A percentile compares a stretch with the other conserved stretches of the same genome.
Conservation (phyloP, 2,329 filamentous ascomycete genomes). For the Tolypocladium tundrense region DNA sequence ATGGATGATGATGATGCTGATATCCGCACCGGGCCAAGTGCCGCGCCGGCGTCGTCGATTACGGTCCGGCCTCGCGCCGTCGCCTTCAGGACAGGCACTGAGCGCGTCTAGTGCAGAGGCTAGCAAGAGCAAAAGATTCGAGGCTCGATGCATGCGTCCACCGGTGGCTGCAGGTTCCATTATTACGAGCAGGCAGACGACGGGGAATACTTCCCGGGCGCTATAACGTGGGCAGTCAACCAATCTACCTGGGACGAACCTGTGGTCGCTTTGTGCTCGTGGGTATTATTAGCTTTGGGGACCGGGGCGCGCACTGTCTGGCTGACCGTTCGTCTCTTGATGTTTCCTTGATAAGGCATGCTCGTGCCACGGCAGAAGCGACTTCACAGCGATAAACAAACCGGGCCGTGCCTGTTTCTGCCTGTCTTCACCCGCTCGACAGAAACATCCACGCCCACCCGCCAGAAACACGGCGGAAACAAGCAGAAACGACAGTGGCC, state of each 20-base stretch:
- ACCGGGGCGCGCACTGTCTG: background rate
- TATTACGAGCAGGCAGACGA: background rate
- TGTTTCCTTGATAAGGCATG: background rate
- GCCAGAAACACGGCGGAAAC: background rate
- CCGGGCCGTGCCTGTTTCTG: background rate
- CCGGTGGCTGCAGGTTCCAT: slow-evolving; percentile 4
- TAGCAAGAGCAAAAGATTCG: background rate
- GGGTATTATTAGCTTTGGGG: background rate
- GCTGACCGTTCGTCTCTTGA: background rate
- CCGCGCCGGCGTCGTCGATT: background rate
- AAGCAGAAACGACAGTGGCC: background rate
- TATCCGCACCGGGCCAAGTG: background rate
- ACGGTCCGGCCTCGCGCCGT: background rate
- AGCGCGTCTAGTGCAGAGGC: background rate
- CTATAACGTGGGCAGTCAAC: background rate
- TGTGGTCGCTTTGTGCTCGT: background rate
- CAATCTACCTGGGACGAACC: too few species aligned
- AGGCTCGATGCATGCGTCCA: background rate
- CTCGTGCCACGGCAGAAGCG: background rate
- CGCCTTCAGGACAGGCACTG: background rate
- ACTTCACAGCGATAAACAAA: background rate
- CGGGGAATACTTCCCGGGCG: background rate
- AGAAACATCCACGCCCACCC: background rate
- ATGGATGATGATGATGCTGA: background rate
- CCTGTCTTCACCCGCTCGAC: background rate